phyloP scores from a whole-genome alignment of 2,329 filamentous ascomycete species.

The Aspergillus unguis region DNA sequence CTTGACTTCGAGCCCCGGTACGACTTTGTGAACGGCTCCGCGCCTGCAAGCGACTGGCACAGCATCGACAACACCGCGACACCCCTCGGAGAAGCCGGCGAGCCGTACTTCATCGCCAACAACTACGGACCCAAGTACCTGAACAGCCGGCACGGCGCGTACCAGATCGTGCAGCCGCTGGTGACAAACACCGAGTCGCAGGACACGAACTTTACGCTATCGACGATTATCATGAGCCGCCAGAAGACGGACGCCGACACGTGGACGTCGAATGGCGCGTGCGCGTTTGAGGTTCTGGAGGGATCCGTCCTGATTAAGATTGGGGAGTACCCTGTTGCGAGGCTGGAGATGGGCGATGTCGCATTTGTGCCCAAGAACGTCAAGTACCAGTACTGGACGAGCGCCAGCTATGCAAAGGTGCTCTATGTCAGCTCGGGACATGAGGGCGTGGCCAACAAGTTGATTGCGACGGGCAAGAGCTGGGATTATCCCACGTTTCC shows the following conservation, averaged over 20 bases:
- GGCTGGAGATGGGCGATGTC: conserved; percentile 37
- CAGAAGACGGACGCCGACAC: conserved; percentile 17
- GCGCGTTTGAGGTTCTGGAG: conserved; percentile 41
- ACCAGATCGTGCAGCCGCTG: conserved; percentile 47
- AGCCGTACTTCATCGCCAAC: conserved; percentile 47
- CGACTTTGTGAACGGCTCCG: conserved; percentile 43
- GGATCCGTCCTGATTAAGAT: conserved; percentile 36
- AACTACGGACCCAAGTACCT: conserved; percentile 48
- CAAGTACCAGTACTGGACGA: conserved; percentile 34
- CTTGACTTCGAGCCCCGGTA: conserved; percentile 40
- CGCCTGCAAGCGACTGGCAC: conserved; percentile 21
- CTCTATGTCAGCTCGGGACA: conserved; percentile 21
- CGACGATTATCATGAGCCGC: conserved; percentile 41
- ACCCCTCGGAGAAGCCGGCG: conserved; percentile 27
- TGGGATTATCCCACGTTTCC: neutral
- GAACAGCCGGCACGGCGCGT: conserved; percentile 34
- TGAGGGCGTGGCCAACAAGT: conserved; percentile 13
- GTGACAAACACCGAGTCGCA: conserved; percentile 39
- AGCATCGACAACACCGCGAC: conserved; percentile 23
- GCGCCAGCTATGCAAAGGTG: conserved; percentile 24
- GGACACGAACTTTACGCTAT: conserved; percentile 43
- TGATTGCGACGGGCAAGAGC: conserved; percentile 13
- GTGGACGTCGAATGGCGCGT: conserved; percentile 29
- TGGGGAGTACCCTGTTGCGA: conserved; percentile 27
- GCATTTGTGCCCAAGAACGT: conserved; percentile 38